Percentiles rank a stretch among this genome's conserved stretches.
Evolutionary conservation across 208 protist genomes (phyloP).

Genomic region (Angomonas ambiguus): DNA sequence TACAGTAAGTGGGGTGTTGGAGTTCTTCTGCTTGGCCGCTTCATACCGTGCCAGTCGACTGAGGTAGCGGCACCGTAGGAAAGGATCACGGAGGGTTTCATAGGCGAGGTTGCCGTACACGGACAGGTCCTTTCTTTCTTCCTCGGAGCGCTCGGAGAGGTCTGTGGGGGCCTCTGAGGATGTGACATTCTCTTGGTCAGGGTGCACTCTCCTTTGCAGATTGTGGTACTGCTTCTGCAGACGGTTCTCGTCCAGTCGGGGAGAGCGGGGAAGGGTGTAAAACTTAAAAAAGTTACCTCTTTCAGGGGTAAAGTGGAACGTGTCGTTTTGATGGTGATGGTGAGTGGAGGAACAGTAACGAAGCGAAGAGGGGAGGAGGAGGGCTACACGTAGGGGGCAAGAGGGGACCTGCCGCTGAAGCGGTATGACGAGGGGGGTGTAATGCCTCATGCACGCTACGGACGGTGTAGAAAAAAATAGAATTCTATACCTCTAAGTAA

Average conservation of each 20-base stretch:
- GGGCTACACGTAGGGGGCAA: background rate
- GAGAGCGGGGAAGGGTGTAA: conserved; percentile 42
- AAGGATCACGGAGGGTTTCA: conserved; percentile 67
- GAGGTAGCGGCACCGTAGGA: conserved; percentile 75
- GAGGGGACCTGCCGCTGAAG: background rate
- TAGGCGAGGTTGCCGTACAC: conserved; percentile 78
- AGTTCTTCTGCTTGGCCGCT: conserved; percentile 22
- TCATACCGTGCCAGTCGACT: conserved; percentile 33
- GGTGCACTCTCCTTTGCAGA: conserved; percentile 74
- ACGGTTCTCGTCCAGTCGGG: conserved; percentile 38
- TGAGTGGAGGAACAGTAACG: background rate
- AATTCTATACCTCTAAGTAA: background rate
- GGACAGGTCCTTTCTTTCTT: conserved; percentile 26
- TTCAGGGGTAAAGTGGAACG: background rate
- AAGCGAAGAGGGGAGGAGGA: background rate
- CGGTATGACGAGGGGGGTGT: background rate
- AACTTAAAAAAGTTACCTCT: conserved; percentile 76
- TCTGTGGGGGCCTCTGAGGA: background rate
- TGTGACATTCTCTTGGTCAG: conserved; percentile 36
- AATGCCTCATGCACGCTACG: no score
- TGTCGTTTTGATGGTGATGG: no score
- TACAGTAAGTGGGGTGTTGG: conserved; percentile 24
- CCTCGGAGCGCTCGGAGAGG: background rate
- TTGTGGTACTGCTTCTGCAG: conserved; percentile 74
- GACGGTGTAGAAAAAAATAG: no score